phyloP scores from a whole-genome alignment of 2,329 filamentous ascomycete species.

The Aspergillus carbonarius region DNA sequence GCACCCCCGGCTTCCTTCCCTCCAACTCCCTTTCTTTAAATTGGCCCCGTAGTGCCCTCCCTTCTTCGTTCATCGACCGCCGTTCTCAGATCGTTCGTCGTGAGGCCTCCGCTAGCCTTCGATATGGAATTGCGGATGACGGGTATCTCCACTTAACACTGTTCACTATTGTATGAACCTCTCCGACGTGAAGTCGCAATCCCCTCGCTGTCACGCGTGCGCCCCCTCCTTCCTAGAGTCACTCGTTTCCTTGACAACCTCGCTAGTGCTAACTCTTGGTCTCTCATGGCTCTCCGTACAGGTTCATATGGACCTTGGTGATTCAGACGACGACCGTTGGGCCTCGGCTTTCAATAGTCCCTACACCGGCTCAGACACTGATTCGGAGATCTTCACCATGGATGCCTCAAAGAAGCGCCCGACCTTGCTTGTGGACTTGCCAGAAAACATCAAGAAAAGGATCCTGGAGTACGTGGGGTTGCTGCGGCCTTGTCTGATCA shows the following conservation, averaged over 20 bases:
- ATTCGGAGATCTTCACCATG: background rate
- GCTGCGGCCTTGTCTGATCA: conserved; percentile 22
- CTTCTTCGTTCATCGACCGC: too few relatives aligned
- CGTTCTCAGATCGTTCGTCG: too few relatives aligned
- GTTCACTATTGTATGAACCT: background rate
- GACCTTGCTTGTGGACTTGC: conserved; percentile 21
- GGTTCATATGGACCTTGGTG: background rate
- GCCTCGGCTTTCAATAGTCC: background rate
- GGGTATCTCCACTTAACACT: background rate
- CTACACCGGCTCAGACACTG: background rate
- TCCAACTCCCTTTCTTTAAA: background rate
- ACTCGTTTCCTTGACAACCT: background rate
- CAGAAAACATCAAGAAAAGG: conserved; percentile 15
- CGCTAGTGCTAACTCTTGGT: background rate
- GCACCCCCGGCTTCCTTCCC: background rate
- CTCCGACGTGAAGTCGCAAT: too few relatives aligned
- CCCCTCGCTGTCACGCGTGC: background rate
- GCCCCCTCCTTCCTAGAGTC: background rate
- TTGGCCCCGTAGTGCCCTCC: too few relatives aligned
- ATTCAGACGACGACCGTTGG: background rate
- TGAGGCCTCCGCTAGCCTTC: too few relatives aligned
- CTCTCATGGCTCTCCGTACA: background rate
- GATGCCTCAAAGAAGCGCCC: background rate
- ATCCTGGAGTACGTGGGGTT: conserved; percentile 25
- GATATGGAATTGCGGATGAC: too few relatives aligned